Base-by-base conservation (phyloP, 192 early-diverging fungal genomes). In the Podila clonocystis region DNA sequence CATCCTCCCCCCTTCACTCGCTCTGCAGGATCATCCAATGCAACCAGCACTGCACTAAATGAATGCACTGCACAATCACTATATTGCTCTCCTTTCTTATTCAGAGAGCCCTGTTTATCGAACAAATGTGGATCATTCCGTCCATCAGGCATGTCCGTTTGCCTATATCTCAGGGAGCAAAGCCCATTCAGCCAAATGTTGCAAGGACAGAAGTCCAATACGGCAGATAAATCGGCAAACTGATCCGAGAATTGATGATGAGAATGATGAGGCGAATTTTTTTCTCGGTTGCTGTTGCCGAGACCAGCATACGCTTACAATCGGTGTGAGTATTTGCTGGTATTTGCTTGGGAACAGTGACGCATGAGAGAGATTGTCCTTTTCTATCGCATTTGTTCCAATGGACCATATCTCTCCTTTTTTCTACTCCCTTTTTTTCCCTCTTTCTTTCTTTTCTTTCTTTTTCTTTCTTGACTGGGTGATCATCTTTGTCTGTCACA, bases 361-460 rank as follows among this genome's bases (percentile, higher is more conserved):
- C 0, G 15, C 13, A 45, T 45, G 15, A 45, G 15, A 41, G 38
- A 45, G 41, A 38, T 58, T 58, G 19, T 33, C 5, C 55, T 58
- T 34, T 49, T 28, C 36, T 68, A 5, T 58, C 38, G 26, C 30
- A 26, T 30, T 15, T 61, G 28, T 69, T 50, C 20, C 36, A 33
- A 34, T 34, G 19, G 9, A n/a, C 22, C 9, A 29, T 29, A 19
- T 67, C 24, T 33, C 38, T 38, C 22, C 36, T 15, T 48, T 30
- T 24, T 58, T 65, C 63, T 72, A 33, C 57, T 68, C 67, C 24
- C 22, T 66, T 26, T 17, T 66, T 48, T 52, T 55, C 59, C 26
- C 1, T 6, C 50, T 26, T 31, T 1, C 4, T 41, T 9, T 13
- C 28, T 26, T 26, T 2, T 7, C 7, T 13, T 15, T 55, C 13